Evolutionary conservation across 2,329 filamentous ascomycete genomes (phyloP), one percentile per base, ranked within the genome.

Genomic region (Escovopsis sp.): DNA sequence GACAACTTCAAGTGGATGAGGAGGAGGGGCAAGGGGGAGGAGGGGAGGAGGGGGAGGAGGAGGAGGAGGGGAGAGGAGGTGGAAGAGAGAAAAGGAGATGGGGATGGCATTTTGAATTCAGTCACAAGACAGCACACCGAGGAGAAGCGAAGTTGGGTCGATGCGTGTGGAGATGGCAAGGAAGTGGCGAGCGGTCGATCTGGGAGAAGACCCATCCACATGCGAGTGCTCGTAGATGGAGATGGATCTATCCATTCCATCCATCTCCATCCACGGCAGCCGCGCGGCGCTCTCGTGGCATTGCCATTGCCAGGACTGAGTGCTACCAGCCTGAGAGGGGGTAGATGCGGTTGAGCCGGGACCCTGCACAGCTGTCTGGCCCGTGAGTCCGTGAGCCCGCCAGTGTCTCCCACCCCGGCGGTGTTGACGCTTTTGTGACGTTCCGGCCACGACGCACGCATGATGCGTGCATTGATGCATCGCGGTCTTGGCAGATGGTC

Each of bases 341-440:
- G 27, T 13, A n/a, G 19, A 5, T 5, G 19, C 19, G 19, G 19
- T 21, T 21, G 19, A 21, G 19, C 19, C 19, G 19, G 19, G 19
- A 21, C 19, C 19, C 9, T 21, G 19, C 9, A n/a, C n/a, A n/a
- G n/a, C n/a, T n/a, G n/a, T n/a, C n/a, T n/a, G n/a, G n/a, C n/a
- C n/a, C n/a, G n/a, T n/a, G n/a, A n/a, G n/a, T n/a, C n/a, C n/a
- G n/a, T n/a, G n/a, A n/a, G n/a, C n/a, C n/a, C n/a, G n/a, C n/a
- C n/a, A n/a, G n/a, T 9, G 19, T 21, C 19, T 21, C n/a, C n/a
- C 13, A 15, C 25, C 28, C 30, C 26, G 28, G 35, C 32, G 27
- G 35, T 30, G n/a, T 39, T 39, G 38, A 39, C 38, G 38, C 32
- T 37, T 29, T 28, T 31, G 31, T 39, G 38, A 39, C 38, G 38